Evolutionary conservation across 176 grass and related monocot genomes (phyloP).

Genomic region (Eremochloa ophiuroides): DNA sequence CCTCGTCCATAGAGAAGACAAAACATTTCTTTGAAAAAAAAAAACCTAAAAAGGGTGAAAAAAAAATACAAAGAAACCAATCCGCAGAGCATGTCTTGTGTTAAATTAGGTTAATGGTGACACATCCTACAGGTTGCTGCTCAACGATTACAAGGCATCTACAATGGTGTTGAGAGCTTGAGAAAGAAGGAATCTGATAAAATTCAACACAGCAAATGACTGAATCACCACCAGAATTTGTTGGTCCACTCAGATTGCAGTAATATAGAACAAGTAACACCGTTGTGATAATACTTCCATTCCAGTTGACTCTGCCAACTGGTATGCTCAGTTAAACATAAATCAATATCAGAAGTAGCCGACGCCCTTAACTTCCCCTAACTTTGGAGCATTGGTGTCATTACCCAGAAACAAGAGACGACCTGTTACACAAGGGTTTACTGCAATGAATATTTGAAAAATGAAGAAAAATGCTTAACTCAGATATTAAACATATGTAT

Average conservation of each 20-base stretch:
- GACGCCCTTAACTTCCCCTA: conserved; percentile 39
- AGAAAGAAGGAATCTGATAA: background rate
- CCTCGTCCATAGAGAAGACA: background rate
- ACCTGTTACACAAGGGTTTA: conserved; percentile 41
- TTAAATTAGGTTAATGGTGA: background rate
- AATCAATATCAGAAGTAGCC: conserved; percentile 57
- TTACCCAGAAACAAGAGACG: conserved; percentile 67
- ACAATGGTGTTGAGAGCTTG: conserved; percentile 8
- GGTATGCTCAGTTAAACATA: background rate
- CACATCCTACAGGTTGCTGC: background rate
- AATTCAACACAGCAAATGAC: background rate
- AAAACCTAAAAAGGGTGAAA: background rate
- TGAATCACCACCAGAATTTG: background rate
- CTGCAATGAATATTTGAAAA: too few species aligned
- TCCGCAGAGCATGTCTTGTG: background rate
- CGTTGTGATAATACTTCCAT: background rate
- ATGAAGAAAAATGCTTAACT: background rate
- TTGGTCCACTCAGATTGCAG: background rate
- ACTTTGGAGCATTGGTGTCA: conserved; percentile 28
- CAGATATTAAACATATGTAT: background rate
- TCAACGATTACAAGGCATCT: conserved; percentile 13
- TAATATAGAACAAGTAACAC: background rate
- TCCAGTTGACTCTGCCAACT: background rate
- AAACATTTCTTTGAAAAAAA: background rate
- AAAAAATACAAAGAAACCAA: background rate